phyloP scores from a whole-genome alignment of 1,284 basidiomycete genomes.

The Austroboletus rostrupii region DNA sequence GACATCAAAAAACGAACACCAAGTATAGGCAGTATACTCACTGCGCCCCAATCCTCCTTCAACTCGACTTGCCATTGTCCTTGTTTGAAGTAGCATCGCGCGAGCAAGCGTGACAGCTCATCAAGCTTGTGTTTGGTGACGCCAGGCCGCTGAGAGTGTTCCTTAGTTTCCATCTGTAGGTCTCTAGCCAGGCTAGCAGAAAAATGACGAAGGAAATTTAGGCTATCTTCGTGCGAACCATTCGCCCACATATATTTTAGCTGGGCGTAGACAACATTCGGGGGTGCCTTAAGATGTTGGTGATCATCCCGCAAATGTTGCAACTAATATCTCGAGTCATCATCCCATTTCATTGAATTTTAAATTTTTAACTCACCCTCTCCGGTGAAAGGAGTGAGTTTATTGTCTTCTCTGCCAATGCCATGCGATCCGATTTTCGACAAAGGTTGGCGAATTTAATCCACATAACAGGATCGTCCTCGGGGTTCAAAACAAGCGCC shows the following conservation, averaged over 20 bases:
- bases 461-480: slow-evolving; percentile 97
- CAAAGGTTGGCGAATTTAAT: slow-evolving; percentile 91
- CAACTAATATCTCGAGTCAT: slow-evolving; percentile 22
- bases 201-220: slow-evolving; percentile 86
- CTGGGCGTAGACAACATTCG: slow-evolving; percentile 95
- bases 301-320: slow-evolving; percentile 44
- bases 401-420: slow-evolving; percentile 94
- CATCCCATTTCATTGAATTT: slow-evolving; percentile 3
- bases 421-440: slow-evolving; percentile 81
- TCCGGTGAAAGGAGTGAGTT: slow-evolving; percentile 81
- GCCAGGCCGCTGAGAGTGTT: slow-evolving; percentile 41
- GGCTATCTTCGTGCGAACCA: slow-evolving; percentile 74
- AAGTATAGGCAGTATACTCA: slow-evolving; percentile 37
- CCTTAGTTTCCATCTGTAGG: slow-evolving; percentile 57
- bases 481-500: slow-evolving; percentile 89
- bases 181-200: slow-evolving; percentile 75
- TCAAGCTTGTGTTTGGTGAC: slow-evolving; percentile 63
- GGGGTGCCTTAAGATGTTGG: slow-evolving; percentile 78
- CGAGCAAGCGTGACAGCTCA: slow-evolving; percentile 85
- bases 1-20: slow-evolving; percentile 8
- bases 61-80: slow-evolving; percentile 92
- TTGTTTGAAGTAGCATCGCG: slow-evolving; percentile 95
- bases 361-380: slow-evolving; percentile 37
- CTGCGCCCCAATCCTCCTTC: slow-evolving; percentile 75
- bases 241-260: slow-evolving; percentile 97